Evolutionary conservation across 2,329 filamentous ascomycete genomes (phyloP).

Genomic region (Fonsecaea multimorphosa): DNA sequence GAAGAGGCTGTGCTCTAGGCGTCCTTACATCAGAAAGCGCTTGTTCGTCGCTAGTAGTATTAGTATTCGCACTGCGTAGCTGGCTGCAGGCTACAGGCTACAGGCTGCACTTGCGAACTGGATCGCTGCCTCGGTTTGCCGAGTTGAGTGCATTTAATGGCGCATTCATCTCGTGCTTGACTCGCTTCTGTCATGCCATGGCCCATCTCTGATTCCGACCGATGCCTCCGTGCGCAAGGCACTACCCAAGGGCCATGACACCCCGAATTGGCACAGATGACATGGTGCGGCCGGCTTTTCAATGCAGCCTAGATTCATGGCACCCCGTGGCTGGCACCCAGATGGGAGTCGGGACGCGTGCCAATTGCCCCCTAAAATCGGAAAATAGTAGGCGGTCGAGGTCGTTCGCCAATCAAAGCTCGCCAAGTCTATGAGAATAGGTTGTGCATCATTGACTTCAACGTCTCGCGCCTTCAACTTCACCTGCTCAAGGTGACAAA

Average conservation of each 20-base stretch:
- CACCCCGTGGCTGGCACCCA: no score
- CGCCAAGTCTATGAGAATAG: constrained; percentile 24
- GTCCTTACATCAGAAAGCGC: constrained; percentile 6
- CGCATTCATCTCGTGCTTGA: constrained; percentile 12
- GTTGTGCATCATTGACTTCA: constrained; percentile 24
- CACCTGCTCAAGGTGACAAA: neutral
- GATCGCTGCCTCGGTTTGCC: constrained; percentile 11
- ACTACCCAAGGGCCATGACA: neutral
- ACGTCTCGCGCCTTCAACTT: neutral
- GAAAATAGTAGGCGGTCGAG: neutral
- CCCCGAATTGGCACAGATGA: neutral
- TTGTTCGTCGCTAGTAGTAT: constrained; percentile 1
- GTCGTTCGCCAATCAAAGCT: constrained; percentile 21
- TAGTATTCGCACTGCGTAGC: neutral
- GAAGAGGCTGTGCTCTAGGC: constrained; percentile 29
- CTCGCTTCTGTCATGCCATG: neutral
- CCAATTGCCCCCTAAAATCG: neutral
- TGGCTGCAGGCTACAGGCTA: neutral
- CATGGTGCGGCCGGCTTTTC: neutral
- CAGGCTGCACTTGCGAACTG: constrained; percentile 5
- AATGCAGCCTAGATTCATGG: neutral
- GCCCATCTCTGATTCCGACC: neutral
- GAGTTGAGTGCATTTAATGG: constrained; percentile 23
- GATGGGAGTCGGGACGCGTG: neutral
- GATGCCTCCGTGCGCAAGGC: constrained; percentile 10